These are phyloP conservation scores for Pythium scleroteichum DNA, from an alignment of 352 stramenopile genomes.

Conservation along the genomic window DNA sequence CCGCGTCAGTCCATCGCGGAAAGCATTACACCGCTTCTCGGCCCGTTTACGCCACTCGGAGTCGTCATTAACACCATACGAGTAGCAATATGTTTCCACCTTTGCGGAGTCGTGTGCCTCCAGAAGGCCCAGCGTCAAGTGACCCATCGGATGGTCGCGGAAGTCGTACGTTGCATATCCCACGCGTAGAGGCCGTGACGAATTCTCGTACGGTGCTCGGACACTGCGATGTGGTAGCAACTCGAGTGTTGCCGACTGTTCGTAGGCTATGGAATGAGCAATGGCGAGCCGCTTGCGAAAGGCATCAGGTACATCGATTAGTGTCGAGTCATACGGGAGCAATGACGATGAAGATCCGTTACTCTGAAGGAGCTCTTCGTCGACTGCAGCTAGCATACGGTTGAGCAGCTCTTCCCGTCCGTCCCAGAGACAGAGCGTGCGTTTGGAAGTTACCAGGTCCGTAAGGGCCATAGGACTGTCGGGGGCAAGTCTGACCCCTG, in stretches of 20 bases:
- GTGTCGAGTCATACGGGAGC: conserved; percentile 72
- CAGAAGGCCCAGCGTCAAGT: conserved; percentile 85
- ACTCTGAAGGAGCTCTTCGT: conserved; percentile 21
- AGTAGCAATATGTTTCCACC: conserved; percentile 68
- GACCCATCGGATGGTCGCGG: conserved; percentile 92
- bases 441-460: conserved; percentile 50
- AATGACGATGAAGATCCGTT: conserved; percentile 26
- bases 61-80: conserved; percentile 80
- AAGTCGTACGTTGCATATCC: conserved; percentile 92
- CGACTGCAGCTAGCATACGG: conserved; percentile 34
- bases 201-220: neutral
- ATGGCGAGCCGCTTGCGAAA: conserved; percentile 52
- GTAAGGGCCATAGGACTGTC: conserved; percentile 40
- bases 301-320: conserved; percentile 51
- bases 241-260: conserved; percentile 43
- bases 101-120: conserved; percentile 58
- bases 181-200: conserved; percentile 47
- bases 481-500: conserved; percentile 40
- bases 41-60: conserved; percentile 64
- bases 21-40: conserved; percentile 47
- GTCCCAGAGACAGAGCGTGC: conserved; percentile 66
- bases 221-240: conserved; percentile 24
- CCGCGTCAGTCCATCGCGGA: conserved; percentile 58
- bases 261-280: conserved; percentile 26
- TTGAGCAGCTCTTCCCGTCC: conserved; percentile 49